Conservation (phyloP, 805 yeast genomes). For the Naumovozyma baii region DNA sequence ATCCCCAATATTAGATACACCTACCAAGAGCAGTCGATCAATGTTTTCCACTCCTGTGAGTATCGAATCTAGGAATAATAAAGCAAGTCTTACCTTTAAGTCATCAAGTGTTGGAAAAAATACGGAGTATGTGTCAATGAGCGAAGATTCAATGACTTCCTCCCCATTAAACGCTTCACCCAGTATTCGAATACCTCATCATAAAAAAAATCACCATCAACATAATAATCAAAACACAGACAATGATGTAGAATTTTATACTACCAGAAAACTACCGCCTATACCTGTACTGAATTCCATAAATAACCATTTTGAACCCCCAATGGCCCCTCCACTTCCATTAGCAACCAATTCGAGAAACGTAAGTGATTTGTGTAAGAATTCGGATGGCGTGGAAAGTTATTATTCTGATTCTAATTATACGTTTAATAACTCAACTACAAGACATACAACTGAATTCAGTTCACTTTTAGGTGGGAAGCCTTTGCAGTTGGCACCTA, state of each 20-base stretch:
- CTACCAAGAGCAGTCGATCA: not conserved
- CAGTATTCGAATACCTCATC: not conserved
- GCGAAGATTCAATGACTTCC: not conserved
- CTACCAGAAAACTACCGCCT: not conserved
- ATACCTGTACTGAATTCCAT: constrained; percentile 4
- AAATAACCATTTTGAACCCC: not conserved
- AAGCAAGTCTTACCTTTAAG: not conserved
- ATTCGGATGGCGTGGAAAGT: constrained; percentile 26
- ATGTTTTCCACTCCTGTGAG: not conserved
- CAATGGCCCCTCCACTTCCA: constrained; percentile 11
- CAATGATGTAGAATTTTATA: not conserved
- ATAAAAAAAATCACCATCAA: not conserved
- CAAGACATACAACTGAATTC: constrained; percentile 16
- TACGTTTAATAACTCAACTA: constrained; percentile 25
- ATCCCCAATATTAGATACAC: not conserved
- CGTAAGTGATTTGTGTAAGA: constrained; percentile 16
- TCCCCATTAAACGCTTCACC: not conserved
- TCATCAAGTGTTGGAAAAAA: not conserved
- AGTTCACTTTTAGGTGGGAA: constrained; percentile 27
- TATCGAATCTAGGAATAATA: not conserved
- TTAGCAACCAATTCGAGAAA: constrained; percentile 8
- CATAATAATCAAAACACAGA: not conserved
- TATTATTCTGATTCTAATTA: constrained; percentile 28
- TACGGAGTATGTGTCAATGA: too few relatives aligned
- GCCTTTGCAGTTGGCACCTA: constrained; percentile 27